These are phyloP conservation scores for Tolypocladium paradoxum DNA, from an alignment of 2,329 filamentous ascomycete genomes.

Conservation along the genomic window DNA sequence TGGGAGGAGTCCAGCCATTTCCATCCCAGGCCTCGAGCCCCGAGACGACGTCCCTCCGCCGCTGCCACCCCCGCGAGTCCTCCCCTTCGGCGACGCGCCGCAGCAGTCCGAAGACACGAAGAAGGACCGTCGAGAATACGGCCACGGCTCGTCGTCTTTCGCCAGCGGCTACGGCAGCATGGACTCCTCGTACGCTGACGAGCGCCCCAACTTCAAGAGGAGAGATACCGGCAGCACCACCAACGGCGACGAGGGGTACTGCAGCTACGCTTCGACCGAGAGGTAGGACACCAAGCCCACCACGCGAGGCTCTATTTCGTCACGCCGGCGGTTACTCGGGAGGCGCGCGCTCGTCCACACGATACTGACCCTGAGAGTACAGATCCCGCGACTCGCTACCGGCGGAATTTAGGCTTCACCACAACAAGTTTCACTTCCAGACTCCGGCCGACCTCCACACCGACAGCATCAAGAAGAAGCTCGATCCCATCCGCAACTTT, in stretches of 20 bases:
- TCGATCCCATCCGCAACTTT: constrained; percentile 36
- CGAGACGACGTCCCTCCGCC: constrained; percentile 29
- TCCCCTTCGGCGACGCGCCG: constrained; percentile 23
- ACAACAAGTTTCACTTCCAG: constrained; percentile 37
- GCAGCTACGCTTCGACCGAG: constrained; percentile 29
- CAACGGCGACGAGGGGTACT: constrained; percentile 31
- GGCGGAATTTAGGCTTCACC: constrained; percentile 35
- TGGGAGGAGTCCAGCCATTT: constrained; percentile 25
- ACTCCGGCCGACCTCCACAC: constrained; percentile 36
- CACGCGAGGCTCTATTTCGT: neutral
- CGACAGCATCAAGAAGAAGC: constrained; percentile 41
- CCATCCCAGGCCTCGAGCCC: constrained; percentile 28
- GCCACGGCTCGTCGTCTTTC: constrained; percentile 17
- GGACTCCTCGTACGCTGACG: constrained; percentile 22
- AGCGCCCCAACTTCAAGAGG: constrained; percentile 22
- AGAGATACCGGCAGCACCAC: constrained; percentile 16
- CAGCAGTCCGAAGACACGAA: constrained; percentile 17
- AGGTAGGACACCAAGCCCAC: constrained; percentile 15
- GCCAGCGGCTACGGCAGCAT: constrained; percentile 31
- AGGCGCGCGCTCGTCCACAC: neutral
- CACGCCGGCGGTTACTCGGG: neutral
- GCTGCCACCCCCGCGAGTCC: constrained; percentile 32
- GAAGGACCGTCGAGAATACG: constrained; percentile 16
- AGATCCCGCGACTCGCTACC: constrained; percentile 32
- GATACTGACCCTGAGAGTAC: constrained; percentile 3